A percentile compares a stretch with the other conserved stretches of the same genome.
These are phyloP conservation scores for Maudiozyma humilis DNA, from an alignment of 1,139 yeast genomes.

Conservation along the genomic window DNA sequence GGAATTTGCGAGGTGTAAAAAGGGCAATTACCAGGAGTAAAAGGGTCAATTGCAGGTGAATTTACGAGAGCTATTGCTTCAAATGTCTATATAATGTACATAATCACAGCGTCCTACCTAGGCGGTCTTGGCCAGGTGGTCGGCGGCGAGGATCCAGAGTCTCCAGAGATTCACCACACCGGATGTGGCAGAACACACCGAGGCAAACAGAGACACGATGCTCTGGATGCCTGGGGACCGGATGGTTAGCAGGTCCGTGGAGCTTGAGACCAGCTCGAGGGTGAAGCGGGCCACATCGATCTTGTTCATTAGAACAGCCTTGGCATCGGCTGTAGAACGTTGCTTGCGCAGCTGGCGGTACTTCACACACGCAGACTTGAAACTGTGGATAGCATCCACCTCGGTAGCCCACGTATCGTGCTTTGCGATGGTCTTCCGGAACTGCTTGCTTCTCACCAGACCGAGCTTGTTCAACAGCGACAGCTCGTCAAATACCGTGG, in stretches of 20 bases:
- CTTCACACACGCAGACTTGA: background rate
- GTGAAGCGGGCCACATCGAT: conserved; percentile 34
- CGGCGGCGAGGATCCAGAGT: conserved; percentile 29
- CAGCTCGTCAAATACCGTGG: conserved; percentile 56
- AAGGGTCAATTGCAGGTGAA: no score
- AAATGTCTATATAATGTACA: no score
- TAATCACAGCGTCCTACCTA: no score
- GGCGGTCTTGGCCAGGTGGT: background rate
- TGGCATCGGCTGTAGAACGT: conserved; percentile 6
- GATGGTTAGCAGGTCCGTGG: conserved; percentile 36
- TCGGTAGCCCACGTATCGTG: conserved; percentile 64
- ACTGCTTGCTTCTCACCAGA: conserved; percentile 36
- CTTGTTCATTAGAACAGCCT: conserved; percentile 32
- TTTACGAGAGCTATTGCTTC: no score
- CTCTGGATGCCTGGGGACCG: conserved; percentile 23
- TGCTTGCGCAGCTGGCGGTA: background rate
- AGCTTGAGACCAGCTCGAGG: conserved; percentile 39
- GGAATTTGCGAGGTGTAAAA: background rate
- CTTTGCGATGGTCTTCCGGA: conserved; percentile 36
- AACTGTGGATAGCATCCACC: conserved; percentile 32
- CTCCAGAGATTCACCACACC: conserved; percentile 36
- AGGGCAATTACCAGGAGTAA: no score
- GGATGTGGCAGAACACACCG: conserved; percentile 31
- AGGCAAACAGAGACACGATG: conserved; percentile 19
- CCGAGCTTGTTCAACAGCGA: conserved; percentile 47